Percentiles rank a stretch among this genome's conserved stretches.
These are phyloP conservation scores for Chlamydomonas sp. DNA, from an alignment of 139 green algal genomes.

Conservation along the genomic window DNA sequence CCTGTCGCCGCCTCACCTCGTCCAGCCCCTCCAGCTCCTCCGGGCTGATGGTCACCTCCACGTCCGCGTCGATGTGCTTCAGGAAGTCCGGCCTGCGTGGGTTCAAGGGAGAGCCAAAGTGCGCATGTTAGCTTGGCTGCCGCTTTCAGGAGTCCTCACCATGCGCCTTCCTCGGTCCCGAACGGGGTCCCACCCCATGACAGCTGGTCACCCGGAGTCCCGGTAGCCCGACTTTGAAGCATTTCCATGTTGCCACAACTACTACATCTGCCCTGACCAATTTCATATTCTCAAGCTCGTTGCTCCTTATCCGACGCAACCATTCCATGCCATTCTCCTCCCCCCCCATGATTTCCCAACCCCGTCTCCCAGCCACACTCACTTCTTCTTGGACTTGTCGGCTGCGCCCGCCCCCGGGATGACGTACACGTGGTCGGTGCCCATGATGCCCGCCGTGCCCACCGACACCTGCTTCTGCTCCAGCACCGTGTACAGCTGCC, in stretches of 20 bases:
- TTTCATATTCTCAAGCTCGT: too few species aligned
- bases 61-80: slow-evolving; percentile 55
- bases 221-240: too few species aligned
- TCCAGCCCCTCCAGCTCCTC: slow-evolving; percentile 95
- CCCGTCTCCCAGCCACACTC: neutral
- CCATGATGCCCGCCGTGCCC: slow-evolving; percentile 73
- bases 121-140: too few species aligned
- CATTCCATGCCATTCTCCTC: neutral
- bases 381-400: slow-evolving; percentile 52
- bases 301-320: too few species aligned
- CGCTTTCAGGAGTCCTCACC: too few species aligned
- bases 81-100: slow-evolving; percentile 38
- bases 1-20: slow-evolving; percentile 49
- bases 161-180: too few species aligned
- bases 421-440: slow-evolving; percentile 92
- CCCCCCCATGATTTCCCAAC: neutral
- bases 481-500: slow-evolving; percentile 69
- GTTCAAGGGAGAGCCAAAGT: too few species aligned
- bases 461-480: slow-evolving; percentile 74
- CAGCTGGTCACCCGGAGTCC: too few species aligned
- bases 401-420: slow-evolving; percentile 64
- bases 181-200: too few species aligned
- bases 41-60: slow-evolving; percentile 91
- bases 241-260: too few species aligned
- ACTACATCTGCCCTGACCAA: too few species aligned